These are phyloP conservation scores for Ustulina deusta DNA, from an alignment of 2,329 filamentous ascomycete species.

Conservation along the genomic window DNA sequence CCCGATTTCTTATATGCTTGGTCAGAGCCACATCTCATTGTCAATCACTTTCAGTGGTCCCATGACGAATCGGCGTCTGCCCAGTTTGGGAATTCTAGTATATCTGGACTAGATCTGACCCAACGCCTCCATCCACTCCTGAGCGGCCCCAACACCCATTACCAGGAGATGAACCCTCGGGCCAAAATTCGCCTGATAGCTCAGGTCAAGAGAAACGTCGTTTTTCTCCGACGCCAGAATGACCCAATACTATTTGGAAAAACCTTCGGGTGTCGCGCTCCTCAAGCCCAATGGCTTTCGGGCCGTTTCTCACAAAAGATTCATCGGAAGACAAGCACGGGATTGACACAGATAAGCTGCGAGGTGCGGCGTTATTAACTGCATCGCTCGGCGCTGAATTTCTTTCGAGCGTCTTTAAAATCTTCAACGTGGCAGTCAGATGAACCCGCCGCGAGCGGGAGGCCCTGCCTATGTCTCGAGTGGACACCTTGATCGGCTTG, in stretches of 20 bases:
- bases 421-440: conserved; percentile 16
- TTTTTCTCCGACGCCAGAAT: conserved; percentile 4
- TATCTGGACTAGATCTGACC: neutral
- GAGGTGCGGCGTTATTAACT: neutral
- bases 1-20: neutral
- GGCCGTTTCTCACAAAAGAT: neutral
- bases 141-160: conserved; percentile 2
- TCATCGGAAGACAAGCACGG: conserved; percentile 1
- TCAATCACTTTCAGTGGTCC: neutral
- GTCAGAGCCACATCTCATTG: neutral
- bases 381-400: neutral
- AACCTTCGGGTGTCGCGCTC: neutral
- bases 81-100: neutral
- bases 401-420: neutral
- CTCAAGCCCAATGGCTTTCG: neutral
- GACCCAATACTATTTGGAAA: neutral
- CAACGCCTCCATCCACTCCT: neutral
- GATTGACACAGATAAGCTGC: neutral
- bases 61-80: neutral
- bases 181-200: neutral
- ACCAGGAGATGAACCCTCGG: neutral
- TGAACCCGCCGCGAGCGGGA: conserved; percentile 7
- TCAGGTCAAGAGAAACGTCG: neutral
- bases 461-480: conserved; percentile 12
- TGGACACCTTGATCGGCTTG: conserved; percentile 16